Evolutionary conservation across 495 filamentous ascomycete species (phyloP).

Genomic region (Aspergillus sparsus): DNA sequence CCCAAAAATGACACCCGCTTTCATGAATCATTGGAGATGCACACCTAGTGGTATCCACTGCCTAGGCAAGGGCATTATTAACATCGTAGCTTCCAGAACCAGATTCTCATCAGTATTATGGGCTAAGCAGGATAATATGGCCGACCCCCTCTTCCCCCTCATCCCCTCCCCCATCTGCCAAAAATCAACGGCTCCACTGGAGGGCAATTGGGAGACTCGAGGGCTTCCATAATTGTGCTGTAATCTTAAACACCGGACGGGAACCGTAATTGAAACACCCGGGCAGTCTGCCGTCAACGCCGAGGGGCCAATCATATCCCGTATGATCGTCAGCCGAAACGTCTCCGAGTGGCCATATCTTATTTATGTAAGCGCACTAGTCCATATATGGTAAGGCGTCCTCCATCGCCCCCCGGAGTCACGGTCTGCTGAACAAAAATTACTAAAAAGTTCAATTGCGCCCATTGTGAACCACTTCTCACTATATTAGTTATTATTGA

Average conservation of each 20-base stretch:
- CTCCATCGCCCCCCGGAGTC: conserved; percentile 9
- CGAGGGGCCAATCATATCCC: conserved; percentile 8
- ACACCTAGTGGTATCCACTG: not conserved
- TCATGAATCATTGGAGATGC: not conserved
- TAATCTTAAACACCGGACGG: too few species aligned
- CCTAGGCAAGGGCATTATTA: not conserved
- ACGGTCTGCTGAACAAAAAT: not conserved
- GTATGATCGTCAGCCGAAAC: conserved; percentile 16
- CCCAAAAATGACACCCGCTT: not conserved
- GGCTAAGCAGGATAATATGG: too few species aligned
- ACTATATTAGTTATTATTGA: conserved; percentile 3
- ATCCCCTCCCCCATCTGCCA: too few species aligned
- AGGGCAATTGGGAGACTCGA: not conserved
- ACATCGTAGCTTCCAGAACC: conserved; percentile 1
- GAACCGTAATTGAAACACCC: too few species aligned
- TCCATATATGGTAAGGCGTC: not conserved
- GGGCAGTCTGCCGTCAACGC: too few species aligned
- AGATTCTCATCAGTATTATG: not conserved
- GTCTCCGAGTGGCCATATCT: not conserved
- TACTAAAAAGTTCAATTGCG: conserved; percentile 8
- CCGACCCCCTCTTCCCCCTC: too few species aligned
- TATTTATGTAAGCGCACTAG: conserved; percentile 10
- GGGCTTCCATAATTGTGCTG: not conserved
- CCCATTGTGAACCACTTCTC: conserved; percentile 9
- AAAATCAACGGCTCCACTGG: not conserved